Conservation (phyloP, 2,329 filamentous ascomycete species). For the Albophoma yamanashiensis region DNA sequence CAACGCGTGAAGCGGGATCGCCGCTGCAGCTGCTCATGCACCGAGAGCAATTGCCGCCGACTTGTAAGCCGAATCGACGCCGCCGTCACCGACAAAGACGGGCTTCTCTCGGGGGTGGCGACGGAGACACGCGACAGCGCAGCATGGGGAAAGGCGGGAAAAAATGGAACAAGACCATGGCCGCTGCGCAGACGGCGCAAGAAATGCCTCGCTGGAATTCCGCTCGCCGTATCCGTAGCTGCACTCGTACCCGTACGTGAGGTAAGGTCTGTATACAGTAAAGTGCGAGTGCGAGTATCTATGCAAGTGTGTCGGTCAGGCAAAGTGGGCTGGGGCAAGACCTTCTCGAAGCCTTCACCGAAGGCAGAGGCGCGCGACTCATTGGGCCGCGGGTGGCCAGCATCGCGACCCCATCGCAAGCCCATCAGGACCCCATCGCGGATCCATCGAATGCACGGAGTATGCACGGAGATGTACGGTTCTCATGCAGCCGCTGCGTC, state of each 20-base stretch:
- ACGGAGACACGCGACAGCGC: not conserved
- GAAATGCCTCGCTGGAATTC: not conserved
- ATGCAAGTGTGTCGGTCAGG: not conserved
- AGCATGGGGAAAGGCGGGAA: not conserved
- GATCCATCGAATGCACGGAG: not conserved
- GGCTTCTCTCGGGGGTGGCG: not conserved
- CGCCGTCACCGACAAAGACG: not conserved
- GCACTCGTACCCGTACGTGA: too few relatives aligned
- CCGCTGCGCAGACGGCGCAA: not conserved
- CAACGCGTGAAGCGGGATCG: not conserved
- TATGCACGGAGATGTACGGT: not conserved
- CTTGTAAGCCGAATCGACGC: not conserved
- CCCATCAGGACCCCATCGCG: not conserved
- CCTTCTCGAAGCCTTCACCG: constrained; percentile 1
- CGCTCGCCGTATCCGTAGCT: not conserved
- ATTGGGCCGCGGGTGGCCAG: not conserved
- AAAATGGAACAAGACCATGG: not conserved
- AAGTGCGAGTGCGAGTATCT: too few relatives aligned
- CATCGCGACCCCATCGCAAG: not conserved
- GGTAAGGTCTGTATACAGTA: too few relatives aligned
- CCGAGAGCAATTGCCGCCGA: not conserved
- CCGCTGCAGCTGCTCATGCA: not conserved
- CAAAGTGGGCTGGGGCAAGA: not conserved
- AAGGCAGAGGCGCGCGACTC: not conserved
- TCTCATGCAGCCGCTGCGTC: not conserved